Evolutionary conservation across 1,139 yeast genomes (phyloP), one percentile per base, ranked within the genome.

Genomic region (Debaryomyces singareniensis): DNA sequence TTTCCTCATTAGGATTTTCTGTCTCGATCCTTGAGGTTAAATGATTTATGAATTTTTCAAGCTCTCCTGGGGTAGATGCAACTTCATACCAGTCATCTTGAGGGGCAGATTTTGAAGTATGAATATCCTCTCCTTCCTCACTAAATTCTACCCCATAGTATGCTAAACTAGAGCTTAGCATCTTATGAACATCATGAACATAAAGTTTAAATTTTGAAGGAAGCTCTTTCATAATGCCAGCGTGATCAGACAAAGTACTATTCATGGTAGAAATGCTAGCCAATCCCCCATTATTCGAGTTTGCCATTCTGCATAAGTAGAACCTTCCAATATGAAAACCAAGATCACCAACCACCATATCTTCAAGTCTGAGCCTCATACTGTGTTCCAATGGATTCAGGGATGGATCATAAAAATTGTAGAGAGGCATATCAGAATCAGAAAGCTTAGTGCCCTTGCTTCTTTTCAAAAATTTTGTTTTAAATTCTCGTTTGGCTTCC

Each of bases 281-380:
- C 11, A 68, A 42, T 0, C 71, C 71, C 4, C 75, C 76, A 23
- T 55, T 54, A 5, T 42, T 40, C 3, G 49, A 48, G 33, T 58
- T 61, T 0, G 70, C 63, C 55, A 65, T 63, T 30, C 72, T 46
- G 23, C 68, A 62, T 20, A 71, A 46, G 38, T 53, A 68, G 38
- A 69, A 69, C 23, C 76, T 47, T 3, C 77, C 77, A 3, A 61
- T 47, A 31, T 57, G 51, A 31, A 62, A 57, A 1, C 75, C 76
- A 28, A 59, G 47, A 42, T 70, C 76, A 11, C 75, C 76, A 2
- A 61, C 61, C 15, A 65, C 50, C 35, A 59, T 55, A 32, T 69
- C 73, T 25, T 64, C 47, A 7, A 70, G 35, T 33, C 76, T 48
- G 28, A 64, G 42, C 9, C 59, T 49, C 43, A 66, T 45, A 16